phyloP scores from a whole-genome alignment of 2,329 filamentous ascomycete genomes.

The Alternaria consortialis region DNA sequence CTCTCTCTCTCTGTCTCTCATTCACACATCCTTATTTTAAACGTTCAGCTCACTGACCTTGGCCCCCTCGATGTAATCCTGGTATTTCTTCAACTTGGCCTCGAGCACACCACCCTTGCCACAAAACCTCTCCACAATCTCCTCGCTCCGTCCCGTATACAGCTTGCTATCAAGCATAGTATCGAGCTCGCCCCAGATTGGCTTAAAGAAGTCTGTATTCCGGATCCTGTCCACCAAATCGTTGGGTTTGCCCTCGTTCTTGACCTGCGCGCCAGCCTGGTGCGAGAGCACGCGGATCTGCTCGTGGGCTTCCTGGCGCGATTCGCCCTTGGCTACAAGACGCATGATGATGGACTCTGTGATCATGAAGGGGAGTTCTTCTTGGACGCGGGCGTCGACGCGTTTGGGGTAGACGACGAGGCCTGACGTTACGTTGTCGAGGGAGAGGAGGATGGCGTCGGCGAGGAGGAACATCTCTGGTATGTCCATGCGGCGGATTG shows the following conservation, averaged over 20 bases:
- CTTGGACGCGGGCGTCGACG: conserved; percentile 70
- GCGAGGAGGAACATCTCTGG: conserved; percentile 60
- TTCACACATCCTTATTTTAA: conserved; percentile 8
- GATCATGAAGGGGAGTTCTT: conserved; percentile 88
- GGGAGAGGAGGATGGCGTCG: conserved; percentile 68
- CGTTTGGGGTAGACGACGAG: conserved; percentile 80
- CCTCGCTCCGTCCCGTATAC: conserved; percentile 64
- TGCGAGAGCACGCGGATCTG: conserved; percentile 82
- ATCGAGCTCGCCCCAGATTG: conserved; percentile 75
- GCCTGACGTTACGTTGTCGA: conserved; percentile 77
- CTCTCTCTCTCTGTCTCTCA: not conserved
- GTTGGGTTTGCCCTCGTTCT: conserved; percentile 77
- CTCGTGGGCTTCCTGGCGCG: conserved; percentile 85
- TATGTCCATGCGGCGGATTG: conserved; percentile 67
- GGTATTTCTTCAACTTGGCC: conserved; percentile 61
- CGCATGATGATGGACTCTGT: conserved; percentile 70
- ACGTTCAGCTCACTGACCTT: conserved; percentile 47
- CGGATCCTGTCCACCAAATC: conserved; percentile 83
- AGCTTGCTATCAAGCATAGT: conserved; percentile 70
- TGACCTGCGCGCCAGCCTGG: conserved; percentile 75
- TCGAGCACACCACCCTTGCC: conserved; percentile 27
- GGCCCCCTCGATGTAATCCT: conserved; percentile 54
- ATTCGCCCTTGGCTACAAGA: conserved; percentile 73
- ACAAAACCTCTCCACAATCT: conserved; percentile 39
- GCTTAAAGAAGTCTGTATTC: conserved; percentile 74